Evolutionary conservation across 129 eudicot genomes (phyloP).

Genomic region (Erigeron canadensis): DNA sequence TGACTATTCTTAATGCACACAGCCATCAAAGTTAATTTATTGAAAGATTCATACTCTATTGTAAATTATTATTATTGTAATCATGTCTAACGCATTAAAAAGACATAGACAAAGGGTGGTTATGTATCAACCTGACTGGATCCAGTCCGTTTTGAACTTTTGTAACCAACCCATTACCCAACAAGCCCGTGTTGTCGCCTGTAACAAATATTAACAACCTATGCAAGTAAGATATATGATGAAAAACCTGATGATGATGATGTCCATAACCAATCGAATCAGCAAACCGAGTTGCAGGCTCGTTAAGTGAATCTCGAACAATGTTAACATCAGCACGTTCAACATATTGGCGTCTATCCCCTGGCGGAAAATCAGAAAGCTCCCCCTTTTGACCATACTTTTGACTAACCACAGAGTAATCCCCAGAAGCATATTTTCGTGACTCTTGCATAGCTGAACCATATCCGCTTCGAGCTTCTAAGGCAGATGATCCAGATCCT

Average conservation of each 20-base stretch:
- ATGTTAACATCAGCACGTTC: constrained; percentile 56
- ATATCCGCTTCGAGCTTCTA: constrained; percentile 71
- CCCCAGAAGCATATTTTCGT: constrained; percentile 54
- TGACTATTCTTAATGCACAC: not conserved
- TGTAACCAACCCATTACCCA: constrained; percentile 8
- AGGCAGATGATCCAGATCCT: constrained; percentile 54
- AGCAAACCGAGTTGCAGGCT: constrained; percentile 52
- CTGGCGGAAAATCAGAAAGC: constrained; percentile 56
- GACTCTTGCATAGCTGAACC: constrained; percentile 60
- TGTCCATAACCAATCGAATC: constrained; percentile 61
- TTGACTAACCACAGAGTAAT: constrained; percentile 58
- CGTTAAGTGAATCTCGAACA: constrained; percentile 60
- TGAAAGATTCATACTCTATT: not conserved
- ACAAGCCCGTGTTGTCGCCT: constrained; percentile 6
- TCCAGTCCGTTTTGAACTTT: not conserved
- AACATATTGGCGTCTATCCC: constrained; percentile 60
- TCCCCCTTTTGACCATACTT: constrained; percentile 73
- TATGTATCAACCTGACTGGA: not conserved
- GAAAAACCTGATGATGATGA: constrained; percentile 70
- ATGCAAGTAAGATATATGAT: not conserved
- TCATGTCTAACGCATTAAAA: too few relatives aligned
- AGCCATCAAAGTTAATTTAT: not conserved
- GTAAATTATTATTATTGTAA: not conserved
- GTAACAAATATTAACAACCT: not conserved
- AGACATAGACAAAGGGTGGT: not conserved